phyloP scores from a whole-genome alignment of 2,329 filamentous ascomycete genomes.

The Trichothecium roseum region DNA sequence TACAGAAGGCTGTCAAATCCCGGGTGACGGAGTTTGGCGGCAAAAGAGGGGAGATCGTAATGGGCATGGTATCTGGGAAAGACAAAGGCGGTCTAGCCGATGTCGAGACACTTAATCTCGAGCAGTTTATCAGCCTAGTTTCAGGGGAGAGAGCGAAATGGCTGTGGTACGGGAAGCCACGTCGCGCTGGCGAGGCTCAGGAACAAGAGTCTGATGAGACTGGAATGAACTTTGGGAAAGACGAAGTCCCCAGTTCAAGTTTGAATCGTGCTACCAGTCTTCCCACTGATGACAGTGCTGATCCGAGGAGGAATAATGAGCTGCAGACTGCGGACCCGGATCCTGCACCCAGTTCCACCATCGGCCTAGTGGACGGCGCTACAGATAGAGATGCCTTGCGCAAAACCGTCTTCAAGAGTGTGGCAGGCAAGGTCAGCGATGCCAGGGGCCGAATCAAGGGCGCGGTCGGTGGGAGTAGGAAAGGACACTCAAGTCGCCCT shows the following conservation, averaged over 20 bases:
- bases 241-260: constrained; percentile 29
- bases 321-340: constrained; percentile 30
- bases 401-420: constrained; percentile 65
- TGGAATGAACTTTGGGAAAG: constrained; percentile 43
- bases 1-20: constrained; percentile 89
- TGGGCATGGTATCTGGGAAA: constrained; percentile 81
- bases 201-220: constrained; percentile 35
- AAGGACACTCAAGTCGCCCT: constrained; percentile 41
- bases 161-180: constrained; percentile 87
- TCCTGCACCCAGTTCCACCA: constrained; percentile 32
- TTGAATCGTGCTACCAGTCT: constrained; percentile 35
- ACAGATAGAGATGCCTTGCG: constrained; percentile 48
- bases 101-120: constrained; percentile 84
- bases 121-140: constrained; percentile 67
- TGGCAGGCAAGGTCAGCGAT: constrained; percentile 69
- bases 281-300: constrained; percentile 41
- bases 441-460: constrained; percentile 79
- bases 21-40: constrained; percentile 89
- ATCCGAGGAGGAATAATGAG: constrained; percentile 34
- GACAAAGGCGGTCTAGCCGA: constrained; percentile 88
- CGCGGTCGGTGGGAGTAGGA: constrained; percentile 56
- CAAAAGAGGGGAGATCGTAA: constrained; percentile 87
- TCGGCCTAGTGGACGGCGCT: constrained; percentile 35
- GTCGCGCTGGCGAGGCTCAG: constrained; percentile 46
- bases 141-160: constrained; percentile 81